Conservation (phyloP, 2,329 filamentous ascomycete species). For the Colletotrichum sp. region DNA sequence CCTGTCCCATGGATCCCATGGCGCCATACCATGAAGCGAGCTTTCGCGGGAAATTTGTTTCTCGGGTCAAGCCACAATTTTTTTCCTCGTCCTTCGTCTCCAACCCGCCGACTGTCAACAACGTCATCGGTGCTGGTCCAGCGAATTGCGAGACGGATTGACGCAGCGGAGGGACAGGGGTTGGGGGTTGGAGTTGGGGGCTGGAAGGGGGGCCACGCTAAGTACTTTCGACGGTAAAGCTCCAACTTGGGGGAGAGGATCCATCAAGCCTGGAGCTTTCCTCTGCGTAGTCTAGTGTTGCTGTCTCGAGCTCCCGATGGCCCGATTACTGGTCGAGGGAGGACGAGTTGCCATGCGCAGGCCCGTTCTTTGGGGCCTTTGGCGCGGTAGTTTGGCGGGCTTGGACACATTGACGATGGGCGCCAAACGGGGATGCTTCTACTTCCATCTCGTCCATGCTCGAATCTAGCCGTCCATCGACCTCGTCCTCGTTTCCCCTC, state of each 20-base stretch:
- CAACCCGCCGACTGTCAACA: not conserved
- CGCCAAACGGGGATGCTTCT: not conserved
- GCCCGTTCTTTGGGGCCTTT: not conserved
- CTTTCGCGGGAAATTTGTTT: not conserved
- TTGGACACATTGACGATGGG: not conserved
- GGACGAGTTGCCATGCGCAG: slow-evolving; percentile 8
- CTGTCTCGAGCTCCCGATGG: not conserved
- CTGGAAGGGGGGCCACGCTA: not conserved
- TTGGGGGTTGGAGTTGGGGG: not conserved
- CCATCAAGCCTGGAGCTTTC: not conserved
- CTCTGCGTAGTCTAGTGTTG: not conserved
- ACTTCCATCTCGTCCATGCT: not conserved
- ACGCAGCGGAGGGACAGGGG: not conserved
- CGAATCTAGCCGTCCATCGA: not conserved
- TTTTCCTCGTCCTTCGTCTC: not conserved
- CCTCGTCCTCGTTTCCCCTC: not conserved
- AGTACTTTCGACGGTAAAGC: not conserved
- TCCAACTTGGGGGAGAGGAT: not conserved
- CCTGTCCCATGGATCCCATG: not conserved
- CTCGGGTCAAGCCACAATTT: not conserved
- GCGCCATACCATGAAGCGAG: not conserved
- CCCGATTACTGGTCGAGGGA: slow-evolving; percentile 6
- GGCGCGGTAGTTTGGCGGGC: not conserved
- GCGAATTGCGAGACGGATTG: not conserved
- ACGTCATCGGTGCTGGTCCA: not conserved